Evolutionary conservation across 202 grass and related monocot species (phyloP).

Genomic region (Setaria italica): DNA sequence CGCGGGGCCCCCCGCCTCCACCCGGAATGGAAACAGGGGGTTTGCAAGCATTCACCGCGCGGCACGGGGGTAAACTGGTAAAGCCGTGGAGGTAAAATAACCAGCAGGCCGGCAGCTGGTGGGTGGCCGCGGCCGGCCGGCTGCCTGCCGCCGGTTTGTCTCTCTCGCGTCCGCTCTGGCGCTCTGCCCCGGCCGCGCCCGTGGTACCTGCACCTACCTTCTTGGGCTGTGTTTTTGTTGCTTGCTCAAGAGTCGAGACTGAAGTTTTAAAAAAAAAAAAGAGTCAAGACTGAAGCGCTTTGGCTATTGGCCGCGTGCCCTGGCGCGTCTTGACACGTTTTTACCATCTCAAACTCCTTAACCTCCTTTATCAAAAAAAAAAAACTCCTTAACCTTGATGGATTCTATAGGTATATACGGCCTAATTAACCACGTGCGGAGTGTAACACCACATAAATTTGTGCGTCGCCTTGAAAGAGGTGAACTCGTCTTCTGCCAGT

Average conservation of each 20-base stretch:
- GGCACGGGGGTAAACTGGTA: background rate
- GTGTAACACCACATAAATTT: too few species aligned
- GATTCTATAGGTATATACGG: background rate
- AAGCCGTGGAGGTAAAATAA: background rate
- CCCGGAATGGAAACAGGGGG: background rate
- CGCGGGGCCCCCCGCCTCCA: background rate
- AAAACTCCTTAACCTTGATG: background rate
- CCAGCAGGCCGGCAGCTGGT: background rate
- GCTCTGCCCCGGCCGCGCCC: background rate
- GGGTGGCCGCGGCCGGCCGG: background rate
- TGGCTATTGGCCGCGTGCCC: background rate
- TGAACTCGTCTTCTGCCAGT: too few species aligned
- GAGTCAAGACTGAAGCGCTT: too few species aligned
- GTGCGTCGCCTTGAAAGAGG: too few species aligned
- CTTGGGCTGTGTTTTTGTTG: too few species aligned
- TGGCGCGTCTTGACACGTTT: background rate
- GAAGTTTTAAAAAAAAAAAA: too few species aligned
- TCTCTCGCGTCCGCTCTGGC: background rate
- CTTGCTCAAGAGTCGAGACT: too few species aligned
- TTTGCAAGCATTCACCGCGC: background rate
- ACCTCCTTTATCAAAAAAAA: background rate
- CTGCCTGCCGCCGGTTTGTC: constrained; percentile 1
- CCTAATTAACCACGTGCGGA: too few species aligned
- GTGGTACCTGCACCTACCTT: too few species aligned
- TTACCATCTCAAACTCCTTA: background rate